Evolutionary conservation across 768 basidiomycete species (phyloP).

Genomic region (Candolleomyces aberdarensis): DNA sequence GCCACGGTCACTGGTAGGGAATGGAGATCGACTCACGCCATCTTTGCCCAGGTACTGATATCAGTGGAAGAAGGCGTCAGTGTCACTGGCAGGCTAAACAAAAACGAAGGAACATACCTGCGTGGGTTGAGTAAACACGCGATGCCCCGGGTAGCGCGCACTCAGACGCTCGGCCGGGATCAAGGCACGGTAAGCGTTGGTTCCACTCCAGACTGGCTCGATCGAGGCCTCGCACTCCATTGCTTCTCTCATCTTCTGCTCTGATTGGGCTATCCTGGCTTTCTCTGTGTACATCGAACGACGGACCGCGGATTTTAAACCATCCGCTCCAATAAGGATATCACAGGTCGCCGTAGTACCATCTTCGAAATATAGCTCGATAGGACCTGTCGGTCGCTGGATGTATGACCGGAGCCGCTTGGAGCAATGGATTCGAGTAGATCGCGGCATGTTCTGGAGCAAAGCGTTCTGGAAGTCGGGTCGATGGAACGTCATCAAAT

Average conservation of each 20-base stretch:
- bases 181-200: constrained; percentile 55
- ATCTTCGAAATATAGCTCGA: constrained; percentile 59
- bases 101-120: constrained; percentile 34
- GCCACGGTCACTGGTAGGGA: background rate
- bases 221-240: constrained; percentile 38
- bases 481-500: constrained; percentile 55
- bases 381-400: constrained; percentile 38
- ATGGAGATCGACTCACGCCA: constrained; percentile 30
- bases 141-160: constrained; percentile 43
- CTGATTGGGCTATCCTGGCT: constrained; percentile 29
- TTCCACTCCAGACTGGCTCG: constrained; percentile 59
- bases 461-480: constrained; percentile 64
- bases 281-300: constrained; percentile 36
- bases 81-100: background rate
- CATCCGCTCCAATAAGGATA: constrained; percentile 69
- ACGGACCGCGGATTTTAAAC: constrained; percentile 56
- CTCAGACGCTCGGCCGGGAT: constrained; percentile 49
- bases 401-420: constrained; percentile 60
- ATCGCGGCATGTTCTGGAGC: constrained; percentile 43
- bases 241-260: constrained; percentile 35
- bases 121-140: constrained; percentile 41
- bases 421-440: constrained; percentile 45
- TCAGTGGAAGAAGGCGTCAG: background rate
- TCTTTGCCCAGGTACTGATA: constrained; percentile 56
- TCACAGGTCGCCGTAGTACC: constrained; percentile 59